Percentiles rank a stretch among this genome's conserved stretches.
These are phyloP conservation scores for Candida manassasensis DNA, from an alignment of 805 yeast species.

Conservation along the genomic window DNA sequence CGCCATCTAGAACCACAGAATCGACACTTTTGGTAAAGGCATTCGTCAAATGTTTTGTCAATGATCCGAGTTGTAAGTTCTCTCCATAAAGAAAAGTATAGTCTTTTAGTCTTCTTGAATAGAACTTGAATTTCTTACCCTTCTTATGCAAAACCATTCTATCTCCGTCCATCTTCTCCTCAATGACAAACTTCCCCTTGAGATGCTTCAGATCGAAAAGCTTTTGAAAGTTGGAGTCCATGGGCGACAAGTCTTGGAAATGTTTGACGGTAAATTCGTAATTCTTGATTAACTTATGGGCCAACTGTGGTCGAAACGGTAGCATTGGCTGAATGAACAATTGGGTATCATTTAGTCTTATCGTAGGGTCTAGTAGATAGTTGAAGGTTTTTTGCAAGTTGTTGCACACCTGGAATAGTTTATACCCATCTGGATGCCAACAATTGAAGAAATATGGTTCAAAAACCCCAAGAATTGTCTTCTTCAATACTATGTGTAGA, in stretches of 20 bases:
- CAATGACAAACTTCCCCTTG: conserved; percentile 53
- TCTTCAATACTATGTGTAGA: conserved; percentile 59
- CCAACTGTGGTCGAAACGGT: conserved; percentile 75
- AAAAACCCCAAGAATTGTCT: conserved; percentile 54
- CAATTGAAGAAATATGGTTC: conserved; percentile 51
- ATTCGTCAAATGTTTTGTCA: conserved; percentile 47
- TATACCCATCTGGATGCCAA: conserved; percentile 80
- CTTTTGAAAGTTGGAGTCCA: conserved; percentile 15
- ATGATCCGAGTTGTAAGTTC: conserved; percentile 43
- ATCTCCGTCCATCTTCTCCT: conserved; percentile 94
- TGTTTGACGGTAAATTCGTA: conserved; percentile 41
- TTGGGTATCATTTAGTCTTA: conserved; percentile 38
- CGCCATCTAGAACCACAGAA: conserved; percentile 71
- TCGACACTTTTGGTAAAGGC: conserved; percentile 37
- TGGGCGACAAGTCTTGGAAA: conserved; percentile 31
- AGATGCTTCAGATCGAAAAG: conserved; percentile 13
- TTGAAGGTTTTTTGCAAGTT: conserved; percentile 56
- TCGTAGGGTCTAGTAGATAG: conserved; percentile 47
- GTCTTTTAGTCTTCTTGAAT: conserved; percentile 67
- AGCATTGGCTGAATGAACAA: conserved; percentile 40
- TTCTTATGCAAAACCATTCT: conserved; percentile 72
- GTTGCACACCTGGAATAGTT: conserved; percentile 60
- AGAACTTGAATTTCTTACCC: conserved; percentile 41
- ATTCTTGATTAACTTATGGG: conserved; percentile 45
- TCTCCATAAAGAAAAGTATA: conserved; percentile 68